Conservation (phyloP, 768 basidiomycete genomes). For the Leccinum rimulosum region DNA sequence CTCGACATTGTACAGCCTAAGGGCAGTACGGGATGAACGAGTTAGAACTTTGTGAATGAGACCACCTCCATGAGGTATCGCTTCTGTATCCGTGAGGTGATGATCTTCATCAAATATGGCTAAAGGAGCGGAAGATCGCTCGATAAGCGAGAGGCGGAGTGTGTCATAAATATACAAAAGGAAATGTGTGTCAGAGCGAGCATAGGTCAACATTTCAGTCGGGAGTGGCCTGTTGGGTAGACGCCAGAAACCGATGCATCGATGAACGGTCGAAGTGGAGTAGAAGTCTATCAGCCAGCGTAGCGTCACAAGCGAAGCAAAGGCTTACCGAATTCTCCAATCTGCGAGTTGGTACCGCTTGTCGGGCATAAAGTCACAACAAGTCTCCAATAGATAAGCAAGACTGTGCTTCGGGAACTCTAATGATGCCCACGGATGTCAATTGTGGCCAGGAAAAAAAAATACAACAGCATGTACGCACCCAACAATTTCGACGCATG, state of each 20-base stretch:
- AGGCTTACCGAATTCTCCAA: constrained; percentile 83
- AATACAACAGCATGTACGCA: constrained; percentile 23
- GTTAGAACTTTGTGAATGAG: constrained; percentile 64
- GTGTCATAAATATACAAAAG: constrained; percentile 90
- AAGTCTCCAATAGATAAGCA: constrained; percentile 80
- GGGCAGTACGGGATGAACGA: constrained; percentile 73
- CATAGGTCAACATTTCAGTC: constrained; percentile 86
- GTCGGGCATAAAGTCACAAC: constrained; percentile 87
- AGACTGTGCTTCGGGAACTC: constrained; percentile 85
- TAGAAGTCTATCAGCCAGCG: not conserved
- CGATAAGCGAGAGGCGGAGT: constrained; percentile 83
- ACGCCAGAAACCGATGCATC: not conserved
- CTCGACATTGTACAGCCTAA: constrained; percentile 68
- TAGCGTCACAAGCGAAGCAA: not conserved
- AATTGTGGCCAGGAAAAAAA: not conserved
- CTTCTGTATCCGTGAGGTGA: not conserved
- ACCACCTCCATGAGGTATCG: constrained; percentile 29
- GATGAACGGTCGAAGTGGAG: not conserved
- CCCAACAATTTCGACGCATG: constrained; percentile 88
- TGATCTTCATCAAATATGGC: constrained; percentile 18
- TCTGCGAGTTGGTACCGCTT: constrained; percentile 97
- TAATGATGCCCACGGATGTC: constrained; percentile 24
- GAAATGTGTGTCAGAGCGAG: constrained; percentile 95
- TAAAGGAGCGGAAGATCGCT: constrained; percentile 44
- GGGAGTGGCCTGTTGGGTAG: constrained; percentile 61